Evolutionary conservation across 2,329 filamentous ascomycete genomes (phyloP), one percentile per base, ranked within the genome.

Genomic region (Magnaporthiopsis poae): DNA sequence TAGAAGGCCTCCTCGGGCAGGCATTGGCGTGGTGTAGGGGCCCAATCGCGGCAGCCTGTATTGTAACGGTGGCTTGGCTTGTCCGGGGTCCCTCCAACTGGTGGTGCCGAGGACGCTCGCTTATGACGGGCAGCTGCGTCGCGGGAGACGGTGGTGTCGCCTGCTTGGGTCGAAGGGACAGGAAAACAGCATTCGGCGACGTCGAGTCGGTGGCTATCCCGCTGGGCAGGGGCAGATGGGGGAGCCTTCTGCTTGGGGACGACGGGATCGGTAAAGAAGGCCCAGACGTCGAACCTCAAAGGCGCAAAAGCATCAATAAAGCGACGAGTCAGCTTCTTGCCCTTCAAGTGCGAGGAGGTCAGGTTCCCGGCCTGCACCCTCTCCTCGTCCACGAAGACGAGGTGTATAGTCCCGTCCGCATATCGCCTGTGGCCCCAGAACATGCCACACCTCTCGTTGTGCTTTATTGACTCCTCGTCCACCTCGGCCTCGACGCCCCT

Each of bases 361-460:
- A 70, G 29, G 9, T 65, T 65, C 18, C 68, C 69, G 60, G 65
- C 68, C 61, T 69, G 61, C 61, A 68, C 66, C 29, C 29, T 33
- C 62, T 69, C 68, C 15, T 62, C 46, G 29, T 68, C 70, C 15
- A 71, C 70, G 18, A 68, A 69, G 8, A 70, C 62, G 31, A 60
- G 63, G 15, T 67, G 21, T 18, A 56, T n/a, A 1, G 39, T 56
- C 46, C 52, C 66, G 29, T 66, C 52, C 2, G 39, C 65, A 62
- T 64, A 68, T 21, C 36, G 12, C 7, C 67, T 66, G 0, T 62
- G 52, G 2, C 69, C 68, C 13, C 65, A 68, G n/a, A 70, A 71
- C 67, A 71, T 65, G 15, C 69, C 68, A 15, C 68, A 65, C 11
- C 69, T 67, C 3, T 65, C 33, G 0, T 65, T 31, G 15, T 66